Conservation (phyloP, 768 basidiomycete species). For the Boletus rubescentipes region DNA sequence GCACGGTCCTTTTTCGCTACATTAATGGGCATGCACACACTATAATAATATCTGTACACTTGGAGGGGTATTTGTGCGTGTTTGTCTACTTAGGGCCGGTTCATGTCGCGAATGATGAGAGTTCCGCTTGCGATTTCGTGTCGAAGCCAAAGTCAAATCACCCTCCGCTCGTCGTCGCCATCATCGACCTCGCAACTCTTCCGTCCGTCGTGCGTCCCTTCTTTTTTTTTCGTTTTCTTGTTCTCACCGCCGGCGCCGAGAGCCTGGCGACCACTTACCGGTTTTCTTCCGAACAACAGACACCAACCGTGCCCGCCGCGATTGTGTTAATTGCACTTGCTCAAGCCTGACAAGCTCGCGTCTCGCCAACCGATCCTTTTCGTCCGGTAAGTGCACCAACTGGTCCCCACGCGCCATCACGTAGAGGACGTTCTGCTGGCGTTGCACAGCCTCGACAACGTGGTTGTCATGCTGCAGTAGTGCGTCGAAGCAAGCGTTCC, state of each 20-base stretch:
- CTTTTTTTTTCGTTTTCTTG: slow-evolving; percentile 2
- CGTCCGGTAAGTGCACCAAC: slow-evolving; percentile 22
- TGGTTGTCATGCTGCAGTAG: slow-evolving; percentile 33
- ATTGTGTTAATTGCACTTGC: slow-evolving; percentile 24
- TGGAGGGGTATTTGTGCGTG: slow-evolving; percentile 24
- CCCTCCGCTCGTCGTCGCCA: slow-evolving; percentile 30
- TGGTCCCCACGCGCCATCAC: background rate
- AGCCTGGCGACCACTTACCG: slow-evolving; percentile 18
- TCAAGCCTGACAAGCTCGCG: slow-evolving; percentile 24
- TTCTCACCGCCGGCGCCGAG: background rate
- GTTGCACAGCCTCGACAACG: slow-evolving; percentile 25
- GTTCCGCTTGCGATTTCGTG: slow-evolving; percentile 26
- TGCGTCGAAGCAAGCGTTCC: slow-evolving; percentile 16
- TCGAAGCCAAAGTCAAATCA: slow-evolving; percentile 28
- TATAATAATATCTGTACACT: slow-evolving; percentile 30
- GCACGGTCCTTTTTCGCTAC: slow-evolving; percentile 22
- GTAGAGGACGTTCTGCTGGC: slow-evolving; percentile 10
- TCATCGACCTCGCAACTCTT: slow-evolving; percentile 23
- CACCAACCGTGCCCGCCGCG: slow-evolving; percentile 27
- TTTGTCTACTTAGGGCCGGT: slow-evolving; percentile 38
- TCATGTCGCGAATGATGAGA: slow-evolving; percentile 23
- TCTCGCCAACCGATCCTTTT: slow-evolving; percentile 16
- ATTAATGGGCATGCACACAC: slow-evolving; percentile 20
- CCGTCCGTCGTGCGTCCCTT: slow-evolving; percentile 19
- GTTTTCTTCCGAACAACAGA: slow-evolving; percentile 22